Evolutionary conservation across 345 rosid genomes (phyloP).

Genomic region (Pistacia integerrima): DNA sequence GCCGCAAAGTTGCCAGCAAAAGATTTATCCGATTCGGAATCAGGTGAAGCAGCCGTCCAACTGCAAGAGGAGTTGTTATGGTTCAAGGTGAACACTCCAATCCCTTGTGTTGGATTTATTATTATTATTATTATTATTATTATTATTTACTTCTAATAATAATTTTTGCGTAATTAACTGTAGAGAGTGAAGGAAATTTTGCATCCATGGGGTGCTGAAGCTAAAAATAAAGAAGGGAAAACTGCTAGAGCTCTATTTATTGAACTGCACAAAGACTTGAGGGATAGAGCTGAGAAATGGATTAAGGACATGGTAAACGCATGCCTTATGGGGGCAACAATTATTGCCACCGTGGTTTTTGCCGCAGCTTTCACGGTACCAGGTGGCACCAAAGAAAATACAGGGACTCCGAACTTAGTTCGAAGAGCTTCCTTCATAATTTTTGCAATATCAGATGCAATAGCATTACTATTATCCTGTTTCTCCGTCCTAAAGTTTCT

Average conservation of each 20-base stretch:
- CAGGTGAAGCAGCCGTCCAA: slow-evolving; percentile 26
- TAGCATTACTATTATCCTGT: not conserved
- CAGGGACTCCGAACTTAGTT: not conserved
- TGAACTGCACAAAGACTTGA: no score
- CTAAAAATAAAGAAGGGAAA: no score
- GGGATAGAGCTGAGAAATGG: no score
- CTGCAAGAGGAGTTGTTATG: slow-evolving; percentile 21
- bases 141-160: not conserved
- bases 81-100: slow-evolving; percentile 14
- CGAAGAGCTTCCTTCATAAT: not conserved
- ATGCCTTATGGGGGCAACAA: no score
- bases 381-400: not conserved
- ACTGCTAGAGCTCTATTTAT: no score
- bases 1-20: slow-evolving; percentile 17
- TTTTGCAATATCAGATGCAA: no score
- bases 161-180: not conserved
- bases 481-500: not conserved
- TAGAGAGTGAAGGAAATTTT: slow-evolving; percentile 1
- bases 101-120: no score
- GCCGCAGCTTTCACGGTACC: slow-evolving; percentile 10
- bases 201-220: no score
- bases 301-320: no score
- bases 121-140: no score
- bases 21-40: not conserved
- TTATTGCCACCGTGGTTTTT: not conserved